Evolutionary conservation across 257 asterid species (phyloP).

Genomic region (Solanum habrochaites): DNA sequence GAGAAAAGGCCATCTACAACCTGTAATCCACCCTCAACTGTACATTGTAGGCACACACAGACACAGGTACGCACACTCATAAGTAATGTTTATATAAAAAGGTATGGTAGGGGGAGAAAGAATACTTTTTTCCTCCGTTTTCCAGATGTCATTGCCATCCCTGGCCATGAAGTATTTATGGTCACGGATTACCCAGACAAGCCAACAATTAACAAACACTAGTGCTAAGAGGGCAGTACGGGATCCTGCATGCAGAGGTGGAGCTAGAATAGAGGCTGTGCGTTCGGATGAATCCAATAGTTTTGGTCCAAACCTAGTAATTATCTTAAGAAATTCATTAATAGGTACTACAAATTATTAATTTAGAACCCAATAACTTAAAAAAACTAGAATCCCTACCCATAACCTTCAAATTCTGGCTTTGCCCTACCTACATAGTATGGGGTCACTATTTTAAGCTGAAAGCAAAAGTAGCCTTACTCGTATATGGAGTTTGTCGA

Average conservation of each 20-base stretch:
- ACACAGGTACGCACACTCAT: background rate
- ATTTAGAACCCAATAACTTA: background rate
- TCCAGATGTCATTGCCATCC: background rate
- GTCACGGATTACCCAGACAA: background rate
- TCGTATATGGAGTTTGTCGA: background rate
- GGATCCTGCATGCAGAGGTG: background rate
- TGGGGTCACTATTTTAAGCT: background rate
- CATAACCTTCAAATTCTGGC: background rate
- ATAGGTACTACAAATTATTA: background rate
- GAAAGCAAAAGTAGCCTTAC: background rate
- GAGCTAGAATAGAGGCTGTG: background rate
- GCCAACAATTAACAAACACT: background rate
- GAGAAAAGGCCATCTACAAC: background rate
- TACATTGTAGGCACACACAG: background rate
- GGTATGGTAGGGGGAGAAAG: background rate
- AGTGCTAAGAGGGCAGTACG: background rate
- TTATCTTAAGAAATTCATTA: background rate
- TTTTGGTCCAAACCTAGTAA: background rate
- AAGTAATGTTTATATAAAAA: background rate
- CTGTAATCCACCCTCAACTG: background rate
- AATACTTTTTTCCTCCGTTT: background rate
- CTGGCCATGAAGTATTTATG: background rate
- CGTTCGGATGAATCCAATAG: background rate
- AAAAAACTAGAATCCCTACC: background rate
- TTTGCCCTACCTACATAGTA: background rate